Conservation (phyloP, 1,139 yeast genomes). For the Candida tetrigidarum region DNA sequence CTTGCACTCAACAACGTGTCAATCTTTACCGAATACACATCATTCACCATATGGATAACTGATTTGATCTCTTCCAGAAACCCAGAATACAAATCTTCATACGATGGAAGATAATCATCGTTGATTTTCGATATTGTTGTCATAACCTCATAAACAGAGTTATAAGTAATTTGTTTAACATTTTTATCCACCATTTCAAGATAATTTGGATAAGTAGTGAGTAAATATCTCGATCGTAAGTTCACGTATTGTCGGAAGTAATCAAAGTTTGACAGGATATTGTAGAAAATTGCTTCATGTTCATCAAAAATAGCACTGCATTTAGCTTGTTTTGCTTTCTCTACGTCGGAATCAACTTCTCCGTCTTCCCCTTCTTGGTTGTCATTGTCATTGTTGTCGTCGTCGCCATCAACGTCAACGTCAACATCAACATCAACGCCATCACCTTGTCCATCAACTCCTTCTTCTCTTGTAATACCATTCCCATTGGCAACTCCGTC, state of each 20-base stretch:
- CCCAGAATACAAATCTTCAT: constrained; percentile 37
- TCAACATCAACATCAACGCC: constrained; percentile 6
- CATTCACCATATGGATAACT: constrained; percentile 41
- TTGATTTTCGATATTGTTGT: constrained; percentile 32
- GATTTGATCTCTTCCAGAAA: constrained; percentile 42
- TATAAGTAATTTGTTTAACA: constrained; percentile 25
- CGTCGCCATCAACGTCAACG: too few relatives aligned
- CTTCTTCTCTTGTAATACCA: not conserved
- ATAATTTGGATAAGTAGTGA: constrained; percentile 34
- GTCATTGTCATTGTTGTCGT: too few relatives aligned
- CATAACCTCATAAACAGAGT: constrained; percentile 29
- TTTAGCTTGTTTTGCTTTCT: not conserved
- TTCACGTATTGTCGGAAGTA: constrained; percentile 22
- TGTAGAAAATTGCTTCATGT: constrained; percentile 16
- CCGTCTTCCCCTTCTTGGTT: not conserved
- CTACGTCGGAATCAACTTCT: constrained; percentile 5
- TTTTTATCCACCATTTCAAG: constrained; percentile 22
- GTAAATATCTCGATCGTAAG: constrained; percentile 30
- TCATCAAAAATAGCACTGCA: constrained; percentile 13
- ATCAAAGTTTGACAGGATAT: constrained; percentile 13
- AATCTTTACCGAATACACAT: constrained; percentile 51
- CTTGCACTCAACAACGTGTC: constrained; percentile 72
- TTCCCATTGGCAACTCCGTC: not conserved
- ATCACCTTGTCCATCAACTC: not conserved
- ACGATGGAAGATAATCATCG: constrained; percentile 41